These are phyloP conservation scores for Dysphania ambrosioides DNA, from an alignment of 148 eudicot species.

Conservation along the genomic window DNA sequence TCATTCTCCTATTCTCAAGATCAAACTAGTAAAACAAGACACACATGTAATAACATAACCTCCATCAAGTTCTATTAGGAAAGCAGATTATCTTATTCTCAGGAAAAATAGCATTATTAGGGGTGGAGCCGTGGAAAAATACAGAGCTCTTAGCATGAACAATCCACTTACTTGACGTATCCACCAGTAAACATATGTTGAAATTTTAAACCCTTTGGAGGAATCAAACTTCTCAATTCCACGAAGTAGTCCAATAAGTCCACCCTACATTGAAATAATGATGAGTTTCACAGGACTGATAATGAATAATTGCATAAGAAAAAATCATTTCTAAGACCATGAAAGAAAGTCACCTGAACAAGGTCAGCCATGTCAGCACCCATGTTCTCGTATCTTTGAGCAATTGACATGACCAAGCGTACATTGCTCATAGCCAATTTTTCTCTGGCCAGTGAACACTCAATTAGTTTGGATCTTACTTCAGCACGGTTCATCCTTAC, in stretches of 20 bases:
- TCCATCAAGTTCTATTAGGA: not conserved
- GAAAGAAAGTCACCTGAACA: constrained; percentile 56
- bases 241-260: constrained; percentile 84
- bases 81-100: not conserved
- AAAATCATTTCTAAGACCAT: not conserved
- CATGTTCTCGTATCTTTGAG: constrained; percentile 82
- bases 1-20: not conserved
- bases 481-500: constrained; percentile 60
- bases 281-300: constrained; percentile 10
- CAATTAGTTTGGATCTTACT: constrained; percentile 59
- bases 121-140: not conserved
- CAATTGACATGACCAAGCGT: constrained; percentile 93
- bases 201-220: constrained; percentile 90
- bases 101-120: not conserved
- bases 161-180: constrained; percentile 77
- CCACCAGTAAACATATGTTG: constrained; percentile 99
- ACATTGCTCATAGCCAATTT: constrained; percentile 91
- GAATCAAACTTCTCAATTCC: constrained; percentile 98
- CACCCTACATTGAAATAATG: constrained; percentile 50
- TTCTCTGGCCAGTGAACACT: constrained; percentile 85
- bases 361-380: constrained; percentile 97
- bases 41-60: not conserved
- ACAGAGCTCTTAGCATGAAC: not conserved
- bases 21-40: not conserved
- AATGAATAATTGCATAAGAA: not conserved